These are phyloP conservation scores for Helotiales sp. DNA, from an alignment of 2,329 filamentous ascomycete species.

Conservation along the genomic window DNA sequence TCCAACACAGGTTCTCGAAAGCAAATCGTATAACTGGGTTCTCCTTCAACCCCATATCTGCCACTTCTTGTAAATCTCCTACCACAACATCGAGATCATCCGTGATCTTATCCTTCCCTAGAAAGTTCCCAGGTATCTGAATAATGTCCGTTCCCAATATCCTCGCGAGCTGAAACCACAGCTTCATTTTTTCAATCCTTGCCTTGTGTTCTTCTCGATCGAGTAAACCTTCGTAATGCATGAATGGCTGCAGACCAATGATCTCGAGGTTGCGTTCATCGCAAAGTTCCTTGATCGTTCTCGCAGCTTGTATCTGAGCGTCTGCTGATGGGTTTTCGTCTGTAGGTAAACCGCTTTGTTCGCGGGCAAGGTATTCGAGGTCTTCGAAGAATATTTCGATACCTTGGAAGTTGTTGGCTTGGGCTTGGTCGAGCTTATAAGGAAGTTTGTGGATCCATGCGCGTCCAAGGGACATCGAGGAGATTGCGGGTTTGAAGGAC, in stretches of 20 bases:
- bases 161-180: conserved; percentile 68
- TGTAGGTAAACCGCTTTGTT: conserved; percentile 42
- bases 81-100: conserved; percentile 56
- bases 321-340: conserved; percentile 41
- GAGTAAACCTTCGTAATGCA: conserved; percentile 72
- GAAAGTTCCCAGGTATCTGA: conserved; percentile 71
- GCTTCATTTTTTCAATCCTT: conserved; percentile 61
- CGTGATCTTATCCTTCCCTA: conserved; percentile 43
- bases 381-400: conserved; percentile 80
- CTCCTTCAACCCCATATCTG: conserved; percentile 64
- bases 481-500: conserved; percentile 63
- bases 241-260: conserved; percentile 73
- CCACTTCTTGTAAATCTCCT: conserved; percentile 60
- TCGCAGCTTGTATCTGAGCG: conserved; percentile 51
- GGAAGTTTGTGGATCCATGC: conserved; percentile 66
- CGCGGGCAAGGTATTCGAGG: conserved; percentile 58
- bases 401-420: conserved; percentile 62
- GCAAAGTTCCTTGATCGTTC: conserved; percentile 57
- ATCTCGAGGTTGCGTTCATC: conserved; percentile 55
- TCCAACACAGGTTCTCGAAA: conserved; percentile 73
- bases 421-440: conserved; percentile 68
- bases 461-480: conserved; percentile 75
- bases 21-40: conserved; percentile 61
- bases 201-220: conserved; percentile 59
- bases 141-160: conserved; percentile 68